A percentile compares a stretch with the other conserved stretches of the same genome.
Evolutionary conservation across 139 green algal genomes (phyloP).

Genomic region (Chlorella ohadii): DNA sequence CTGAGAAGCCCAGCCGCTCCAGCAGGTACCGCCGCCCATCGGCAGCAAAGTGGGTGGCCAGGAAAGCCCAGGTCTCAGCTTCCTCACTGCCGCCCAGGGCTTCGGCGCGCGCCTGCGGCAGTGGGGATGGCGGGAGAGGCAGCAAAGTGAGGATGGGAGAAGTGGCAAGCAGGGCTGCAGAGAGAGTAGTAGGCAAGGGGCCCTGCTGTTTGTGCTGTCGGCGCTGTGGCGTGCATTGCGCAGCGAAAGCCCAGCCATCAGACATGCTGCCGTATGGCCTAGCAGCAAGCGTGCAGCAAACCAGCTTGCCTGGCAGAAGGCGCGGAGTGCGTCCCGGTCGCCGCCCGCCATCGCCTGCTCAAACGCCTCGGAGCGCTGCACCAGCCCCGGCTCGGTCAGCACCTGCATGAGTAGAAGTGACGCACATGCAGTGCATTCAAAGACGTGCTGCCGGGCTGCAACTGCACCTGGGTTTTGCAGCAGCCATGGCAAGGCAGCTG

Average conservation of each 20-base stretch:
- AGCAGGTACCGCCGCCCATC: conserved; percentile 86
- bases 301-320: conserved; percentile 70
- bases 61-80: conserved; percentile 92
- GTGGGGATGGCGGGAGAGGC: not conserved
- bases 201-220: too few relatives aligned
- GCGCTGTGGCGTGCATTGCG: too few relatives aligned
- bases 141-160: too few relatives aligned
- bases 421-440: not conserved
- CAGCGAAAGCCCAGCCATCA: too few relatives aligned
- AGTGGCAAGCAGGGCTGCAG: too few relatives aligned
- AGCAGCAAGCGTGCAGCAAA: too few relatives aligned
- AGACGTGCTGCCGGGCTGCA: too few relatives aligned
- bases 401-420: conserved; percentile 50
- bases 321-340: conserved; percentile 70
- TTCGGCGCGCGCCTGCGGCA: not conserved
- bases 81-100: conserved; percentile 63
- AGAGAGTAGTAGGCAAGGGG: too few relatives aligned
- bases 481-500: too few relatives aligned
- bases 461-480: too few relatives aligned
- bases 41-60: conserved; percentile 91
- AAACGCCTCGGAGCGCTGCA: conserved; percentile 75
- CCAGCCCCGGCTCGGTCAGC: conserved; percentile 80
- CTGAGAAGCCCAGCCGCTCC: conserved; percentile 84
- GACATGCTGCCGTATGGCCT: too few relatives aligned
- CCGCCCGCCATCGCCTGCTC: conserved; percentile 76